These are phyloP conservation scores for Astrocystis sublimbata DNA, from an alignment of 495 filamentous ascomycete genomes.

Conservation along the genomic window DNA sequence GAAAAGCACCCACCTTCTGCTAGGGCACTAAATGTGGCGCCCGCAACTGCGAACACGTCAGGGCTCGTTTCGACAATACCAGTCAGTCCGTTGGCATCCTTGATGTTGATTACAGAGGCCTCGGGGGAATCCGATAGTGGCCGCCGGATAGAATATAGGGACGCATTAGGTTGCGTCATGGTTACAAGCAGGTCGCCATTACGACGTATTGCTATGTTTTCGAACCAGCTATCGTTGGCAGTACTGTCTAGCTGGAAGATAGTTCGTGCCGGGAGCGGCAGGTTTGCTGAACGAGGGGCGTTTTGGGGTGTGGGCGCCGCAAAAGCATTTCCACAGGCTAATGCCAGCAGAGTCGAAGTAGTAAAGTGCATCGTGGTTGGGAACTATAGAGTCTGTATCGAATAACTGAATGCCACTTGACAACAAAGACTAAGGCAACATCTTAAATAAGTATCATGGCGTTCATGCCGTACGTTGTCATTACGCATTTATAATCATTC, in stretches of 20 bases:
- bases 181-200: slow-evolving; percentile 41
- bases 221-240: slow-evolving; percentile 29
- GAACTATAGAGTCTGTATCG: neutral
- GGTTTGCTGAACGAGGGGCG: neutral
- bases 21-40: slow-evolving; percentile 17
- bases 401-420: neutral
- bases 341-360: neutral
- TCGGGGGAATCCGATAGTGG: slow-evolving; percentile 19
- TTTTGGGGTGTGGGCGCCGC: neutral
- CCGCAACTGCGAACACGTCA: slow-evolving; percentile 33
- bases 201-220: slow-evolving; percentile 42
- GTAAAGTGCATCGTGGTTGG: neutral
- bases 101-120: slow-evolving; percentile 24
- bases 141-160: slow-evolving; percentile 17
- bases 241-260: slow-evolving; percentile 34
- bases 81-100: slow-evolving; percentile 21
- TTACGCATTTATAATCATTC: neutral
- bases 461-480: neutral
- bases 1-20: slow-evolving; percentile 4
- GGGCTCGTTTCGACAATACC: slow-evolving; percentile 36
- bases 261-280: slow-evolving; percentile 17
- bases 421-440: neutral
- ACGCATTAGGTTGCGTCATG: slow-evolving; percentile 18
- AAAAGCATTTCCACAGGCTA: neutral
- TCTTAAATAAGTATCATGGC: neutral